Conservation (phyloP, 768 basidiomycete species). For the Scleroderma citrinum region DNA sequence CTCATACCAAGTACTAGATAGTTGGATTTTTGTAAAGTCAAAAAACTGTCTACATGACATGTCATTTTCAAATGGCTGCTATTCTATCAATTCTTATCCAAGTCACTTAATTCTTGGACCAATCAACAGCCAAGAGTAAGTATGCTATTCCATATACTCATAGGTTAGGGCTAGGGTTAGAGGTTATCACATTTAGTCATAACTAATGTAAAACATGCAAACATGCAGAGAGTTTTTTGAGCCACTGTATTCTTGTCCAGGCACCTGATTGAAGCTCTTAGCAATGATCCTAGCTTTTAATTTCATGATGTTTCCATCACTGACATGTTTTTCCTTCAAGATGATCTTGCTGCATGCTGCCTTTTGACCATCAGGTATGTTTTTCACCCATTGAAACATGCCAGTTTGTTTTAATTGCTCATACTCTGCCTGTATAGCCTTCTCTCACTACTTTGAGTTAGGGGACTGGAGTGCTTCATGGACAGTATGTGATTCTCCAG, state of each 20-base stretch:
- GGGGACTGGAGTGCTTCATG: not conserved
- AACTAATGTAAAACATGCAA: no score
- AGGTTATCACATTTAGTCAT: no score
- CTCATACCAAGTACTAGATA: no score
- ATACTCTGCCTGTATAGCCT: not conserved
- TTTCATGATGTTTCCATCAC: not conserved
- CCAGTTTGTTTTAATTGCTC: not conserved
- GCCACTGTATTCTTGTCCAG: slow-evolving; percentile 39
- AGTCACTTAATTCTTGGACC: no score
- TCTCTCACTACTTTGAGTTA: not conserved
- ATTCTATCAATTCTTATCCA: no score
- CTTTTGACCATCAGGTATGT: slow-evolving; percentile 40
- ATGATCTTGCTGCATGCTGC: slow-evolving; percentile 52
- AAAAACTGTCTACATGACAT: no score
- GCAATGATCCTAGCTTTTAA: slow-evolving; percentile 29
- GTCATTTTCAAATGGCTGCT: no score
- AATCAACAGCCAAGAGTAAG: no score
- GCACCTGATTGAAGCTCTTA: slow-evolving; percentile 35
- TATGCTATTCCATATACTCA: no score
- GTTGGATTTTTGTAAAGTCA: no score
- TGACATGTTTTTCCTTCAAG: slow-evolving; percentile 31
- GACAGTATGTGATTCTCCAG: not conserved
- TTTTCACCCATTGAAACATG: not conserved
- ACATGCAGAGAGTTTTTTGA: no score
- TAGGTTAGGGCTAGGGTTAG: no score